Conservation (phyloP, 1,139 yeast genomes). For the Geotrichum macrosporum region DNA sequence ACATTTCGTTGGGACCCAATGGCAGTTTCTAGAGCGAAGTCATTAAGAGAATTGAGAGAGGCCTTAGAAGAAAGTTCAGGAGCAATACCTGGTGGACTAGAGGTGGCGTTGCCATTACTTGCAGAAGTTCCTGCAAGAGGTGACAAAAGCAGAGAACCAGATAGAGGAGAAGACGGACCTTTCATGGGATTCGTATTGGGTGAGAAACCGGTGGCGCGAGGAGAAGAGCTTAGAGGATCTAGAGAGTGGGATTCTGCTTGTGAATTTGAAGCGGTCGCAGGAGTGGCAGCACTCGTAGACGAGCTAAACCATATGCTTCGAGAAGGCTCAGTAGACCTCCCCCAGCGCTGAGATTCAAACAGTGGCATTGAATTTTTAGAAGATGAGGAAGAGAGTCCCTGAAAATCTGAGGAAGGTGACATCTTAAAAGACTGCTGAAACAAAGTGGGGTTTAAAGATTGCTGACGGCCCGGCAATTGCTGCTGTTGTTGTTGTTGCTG, state of each 20-base stretch:
- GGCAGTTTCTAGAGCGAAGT: constrained; percentile 10
- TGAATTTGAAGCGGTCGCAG: neutral
- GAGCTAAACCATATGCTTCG: constrained; percentile 9
- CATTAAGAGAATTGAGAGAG: constrained; percentile 3
- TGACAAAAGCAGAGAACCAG: constrained; percentile 5
- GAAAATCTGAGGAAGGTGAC: neutral
- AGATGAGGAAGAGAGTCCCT: neutral
- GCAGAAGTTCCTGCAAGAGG: neutral
- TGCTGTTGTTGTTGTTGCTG: constrained; percentile 6
- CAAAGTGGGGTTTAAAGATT: neutral
- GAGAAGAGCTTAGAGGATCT: too few species aligned
- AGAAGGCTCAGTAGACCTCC: constrained; percentile 6
- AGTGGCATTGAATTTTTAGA: neutral
- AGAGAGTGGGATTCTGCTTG: too few species aligned
- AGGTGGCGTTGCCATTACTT: neutral
- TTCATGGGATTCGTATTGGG: constrained; percentile 1
- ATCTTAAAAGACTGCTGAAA: neutral
- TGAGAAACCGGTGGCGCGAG: constrained; percentile 3
- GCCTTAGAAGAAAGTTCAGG: constrained; percentile 2
- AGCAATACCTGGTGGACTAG: constrained; percentile 3
- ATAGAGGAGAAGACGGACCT: constrained; percentile 5
- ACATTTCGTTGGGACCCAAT: constrained; percentile 11
- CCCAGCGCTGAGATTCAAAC: constrained; percentile 5
- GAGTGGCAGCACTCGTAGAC: constrained; percentile 2
- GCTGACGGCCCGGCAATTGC: constrained; percentile 7